A percentile compares a stretch with the other conserved stretches of the same genome.
These are phyloP conservation scores for Apiotrichum laibachii DNA, from an alignment of 1,284 basidiomycete genomes.

Conservation along the genomic window DNA sequence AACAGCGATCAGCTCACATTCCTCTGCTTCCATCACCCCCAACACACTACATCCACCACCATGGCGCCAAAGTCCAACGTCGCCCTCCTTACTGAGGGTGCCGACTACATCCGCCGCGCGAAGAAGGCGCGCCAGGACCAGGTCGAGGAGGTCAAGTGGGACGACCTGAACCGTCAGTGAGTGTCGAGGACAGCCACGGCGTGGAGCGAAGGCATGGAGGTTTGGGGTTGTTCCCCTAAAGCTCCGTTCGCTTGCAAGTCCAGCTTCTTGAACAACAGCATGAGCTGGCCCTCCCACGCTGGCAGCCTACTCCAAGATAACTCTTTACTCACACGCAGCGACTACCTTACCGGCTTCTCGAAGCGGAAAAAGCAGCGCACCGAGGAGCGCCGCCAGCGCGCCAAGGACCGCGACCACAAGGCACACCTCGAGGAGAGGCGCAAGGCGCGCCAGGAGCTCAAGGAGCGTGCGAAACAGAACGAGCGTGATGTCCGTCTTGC, in stretches of 20 bases:
- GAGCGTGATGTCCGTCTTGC: constrained; percentile 44
- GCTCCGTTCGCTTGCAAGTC: too few relatives aligned
- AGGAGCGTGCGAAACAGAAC: constrained; percentile 45
- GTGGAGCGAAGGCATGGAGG: background rate
- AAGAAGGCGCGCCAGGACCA: constrained; percentile 47
- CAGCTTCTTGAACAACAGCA: too few relatives aligned
- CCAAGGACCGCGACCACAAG: constrained; percentile 47
- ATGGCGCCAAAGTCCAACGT: constrained; percentile 41
- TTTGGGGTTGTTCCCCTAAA: too few relatives aligned
- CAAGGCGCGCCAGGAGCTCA: constrained; percentile 46
- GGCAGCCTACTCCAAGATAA: background rate
- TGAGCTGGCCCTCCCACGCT: too few relatives aligned
- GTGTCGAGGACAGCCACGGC: constrained; percentile 2
- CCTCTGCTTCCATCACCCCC: constrained; percentile 1
- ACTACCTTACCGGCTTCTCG: constrained; percentile 51
- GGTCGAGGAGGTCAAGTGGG: constrained; percentile 52
- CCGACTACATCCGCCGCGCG: constrained; percentile 47
- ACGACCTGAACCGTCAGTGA: constrained; percentile 49
- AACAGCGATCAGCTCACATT: background rate
- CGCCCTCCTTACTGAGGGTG: constrained; percentile 50
- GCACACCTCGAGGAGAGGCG: constrained; percentile 47
- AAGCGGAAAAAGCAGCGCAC: constrained; percentile 53
- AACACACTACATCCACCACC: background rate
- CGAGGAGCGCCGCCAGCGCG: constrained; percentile 44
- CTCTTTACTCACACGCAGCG: constrained; percentile 27